These are phyloP conservation scores for Syncephalis plumigaleata DNA, from an alignment of 371 early-diverging fungal species.

Conservation along the genomic window DNA sequence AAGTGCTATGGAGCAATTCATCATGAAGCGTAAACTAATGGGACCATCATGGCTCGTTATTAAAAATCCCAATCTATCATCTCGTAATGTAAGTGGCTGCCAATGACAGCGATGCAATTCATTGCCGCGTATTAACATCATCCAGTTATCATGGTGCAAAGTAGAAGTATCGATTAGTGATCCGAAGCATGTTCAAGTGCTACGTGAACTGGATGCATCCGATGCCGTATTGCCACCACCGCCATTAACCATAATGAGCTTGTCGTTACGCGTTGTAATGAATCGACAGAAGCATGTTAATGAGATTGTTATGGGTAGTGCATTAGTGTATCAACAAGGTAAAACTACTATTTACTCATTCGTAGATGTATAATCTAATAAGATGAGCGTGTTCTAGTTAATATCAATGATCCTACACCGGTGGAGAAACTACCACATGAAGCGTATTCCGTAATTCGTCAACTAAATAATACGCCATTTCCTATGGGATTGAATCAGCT, in stretches of 20 bases:
- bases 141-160: constrained; percentile 73
- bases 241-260: constrained; percentile 68
- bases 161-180: constrained; percentile 43
- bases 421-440: constrained; percentile 20
- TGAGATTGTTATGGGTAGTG: constrained; percentile 60
- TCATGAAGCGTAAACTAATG: constrained; percentile 88
- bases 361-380: no score
- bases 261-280: constrained; percentile 65
- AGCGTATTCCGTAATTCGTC: constrained; percentile 49
- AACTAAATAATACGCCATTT: constrained; percentile 33
- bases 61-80: constrained; percentile 18
- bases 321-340: constrained; percentile 37
- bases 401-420: constrained; percentile 31
- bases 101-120: neutral
- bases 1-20: constrained; percentile 77
- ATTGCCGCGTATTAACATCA: neutral
- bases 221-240: constrained; percentile 33
- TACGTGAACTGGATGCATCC: constrained; percentile 37
- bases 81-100: constrained; percentile 20
- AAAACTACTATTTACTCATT: no score
- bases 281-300: constrained; percentile 63
- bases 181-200: constrained; percentile 47
- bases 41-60: constrained; percentile 92
- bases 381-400: no score
- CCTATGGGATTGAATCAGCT: constrained; percentile 39